Conservation (phyloP, 2,329 filamentous ascomycete species). For the Teratosphaeria nubilosa region DNA sequence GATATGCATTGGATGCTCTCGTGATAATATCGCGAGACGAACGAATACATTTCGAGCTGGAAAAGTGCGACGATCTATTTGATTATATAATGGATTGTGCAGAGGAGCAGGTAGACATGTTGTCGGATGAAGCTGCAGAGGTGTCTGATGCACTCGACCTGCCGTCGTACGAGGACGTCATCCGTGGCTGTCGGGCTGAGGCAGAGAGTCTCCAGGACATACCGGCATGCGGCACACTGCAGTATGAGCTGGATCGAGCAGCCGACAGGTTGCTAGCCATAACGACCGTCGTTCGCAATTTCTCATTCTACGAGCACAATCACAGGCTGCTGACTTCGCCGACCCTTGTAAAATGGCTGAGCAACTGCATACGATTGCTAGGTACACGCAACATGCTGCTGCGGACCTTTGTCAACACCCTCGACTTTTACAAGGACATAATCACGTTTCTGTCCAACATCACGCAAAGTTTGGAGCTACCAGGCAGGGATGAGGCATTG, state of each 20-base stretch:
- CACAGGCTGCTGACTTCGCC: slow-evolving; percentile 65
- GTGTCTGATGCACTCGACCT: slow-evolving; percentile 80
- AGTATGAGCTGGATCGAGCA: slow-evolving; percentile 75
- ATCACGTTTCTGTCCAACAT: slow-evolving; percentile 78
- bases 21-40: slow-evolving; percentile 58
- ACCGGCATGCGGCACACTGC: slow-evolving; percentile 61
- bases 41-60: slow-evolving; percentile 55
- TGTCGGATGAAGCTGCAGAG: slow-evolving; percentile 77
- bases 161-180: slow-evolving; percentile 75
- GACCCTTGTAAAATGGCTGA: slow-evolving; percentile 70
- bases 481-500: slow-evolving; percentile 75
- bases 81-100: slow-evolving; percentile 85
- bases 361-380: slow-evolving; percentile 71
- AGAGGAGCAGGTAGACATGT: slow-evolving; percentile 72
- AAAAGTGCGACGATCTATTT: slow-evolving; percentile 75
- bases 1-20: slow-evolving; percentile 77
- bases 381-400: slow-evolving; percentile 83
- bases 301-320: slow-evolving; percentile 78
- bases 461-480: slow-evolving; percentile 68
- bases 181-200: slow-evolving; percentile 56
- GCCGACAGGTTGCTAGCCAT: slow-evolving; percentile 83
- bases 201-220: slow-evolving; percentile 61
- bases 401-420: slow-evolving; percentile 68
- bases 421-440: slow-evolving; percentile 96
- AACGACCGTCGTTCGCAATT: slow-evolving; percentile 82